Conservation (phyloP, 257 asterid species). For the Echium plantagineum region DNA sequence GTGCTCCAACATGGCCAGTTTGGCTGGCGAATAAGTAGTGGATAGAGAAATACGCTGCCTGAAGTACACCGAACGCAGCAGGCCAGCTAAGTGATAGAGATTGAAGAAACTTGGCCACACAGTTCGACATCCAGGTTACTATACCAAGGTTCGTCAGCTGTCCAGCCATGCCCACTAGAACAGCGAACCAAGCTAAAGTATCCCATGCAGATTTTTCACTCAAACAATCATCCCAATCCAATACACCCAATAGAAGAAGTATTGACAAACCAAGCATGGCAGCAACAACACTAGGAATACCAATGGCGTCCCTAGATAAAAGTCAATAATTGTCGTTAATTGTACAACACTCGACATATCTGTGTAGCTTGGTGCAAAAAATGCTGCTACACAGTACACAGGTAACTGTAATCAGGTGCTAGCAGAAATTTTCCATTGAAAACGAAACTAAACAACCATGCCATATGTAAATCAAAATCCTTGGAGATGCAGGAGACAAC, state of each 20-base stretch:
- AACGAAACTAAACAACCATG: too few relatives aligned
- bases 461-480: too few relatives aligned
- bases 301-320: slow-evolving; percentile 65
- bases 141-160: slow-evolving; percentile 83
- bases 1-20: slow-evolving; percentile 91
- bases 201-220: slow-evolving; percentile 58
- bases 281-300: slow-evolving; percentile 86
- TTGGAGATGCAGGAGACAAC: too few relatives aligned
- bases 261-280: slow-evolving; percentile 96
- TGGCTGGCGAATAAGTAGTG: slow-evolving; percentile 97
- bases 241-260: slow-evolving; percentile 63
- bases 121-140: slow-evolving; percentile 76
- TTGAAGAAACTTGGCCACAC: slow-evolving; percentile 63
- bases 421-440: too few relatives aligned
- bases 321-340: not conserved
- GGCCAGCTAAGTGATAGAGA: slow-evolving; percentile 85
- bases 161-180: slow-evolving; percentile 91
- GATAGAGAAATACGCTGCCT: slow-evolving; percentile 73
- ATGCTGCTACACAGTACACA: too few relatives aligned
- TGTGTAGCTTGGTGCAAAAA: not conserved
- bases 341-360: too few relatives aligned
- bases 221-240: slow-evolving; percentile 90
- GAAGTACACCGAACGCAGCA: slow-evolving; percentile 79
- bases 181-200: slow-evolving; percentile 66
- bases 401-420: too few relatives aligned